Conservation (phyloP, 116 monocot species). For the Papilionanthe hybrid region DNA sequence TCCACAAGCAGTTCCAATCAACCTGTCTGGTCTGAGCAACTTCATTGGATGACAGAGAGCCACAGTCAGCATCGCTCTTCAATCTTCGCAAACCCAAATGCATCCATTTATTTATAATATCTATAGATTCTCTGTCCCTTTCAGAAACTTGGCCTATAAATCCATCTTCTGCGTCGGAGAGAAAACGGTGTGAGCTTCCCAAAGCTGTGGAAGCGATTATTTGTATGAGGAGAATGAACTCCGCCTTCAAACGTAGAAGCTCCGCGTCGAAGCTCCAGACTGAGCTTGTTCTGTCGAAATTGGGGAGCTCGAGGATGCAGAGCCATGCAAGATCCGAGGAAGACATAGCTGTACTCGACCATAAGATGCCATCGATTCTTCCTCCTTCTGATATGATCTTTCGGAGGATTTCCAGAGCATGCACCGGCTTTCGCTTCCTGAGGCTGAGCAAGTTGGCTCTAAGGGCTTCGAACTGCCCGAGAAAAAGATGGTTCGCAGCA, state of each 20-base stretch:
- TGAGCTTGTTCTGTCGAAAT: constrained; percentile 17
- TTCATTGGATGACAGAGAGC: neutral
- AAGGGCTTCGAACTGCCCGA: constrained; percentile 84
- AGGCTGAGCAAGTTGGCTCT: constrained; percentile 73
- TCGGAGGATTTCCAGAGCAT: constrained; percentile 51
- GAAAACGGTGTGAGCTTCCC: neutral
- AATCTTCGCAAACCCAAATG: constrained; percentile 52
- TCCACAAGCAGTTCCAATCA: constrained; percentile 39
- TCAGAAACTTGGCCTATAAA: neutral
- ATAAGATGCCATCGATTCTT: constrained; percentile 58
- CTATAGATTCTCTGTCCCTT: constrained; percentile 1
- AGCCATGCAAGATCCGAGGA: constrained; percentile 82
- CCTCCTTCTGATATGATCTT: constrained; percentile 61
- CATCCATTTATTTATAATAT: constrained; percentile 32
- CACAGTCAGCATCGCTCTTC: constrained; percentile 27
- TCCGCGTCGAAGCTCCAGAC: constrained; percentile 32
- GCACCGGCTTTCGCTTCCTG: constrained; percentile 49
- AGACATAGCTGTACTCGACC: constrained; percentile 52
- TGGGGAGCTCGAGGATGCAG: constrained; percentile 53
- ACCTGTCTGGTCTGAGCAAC: constrained; percentile 26
- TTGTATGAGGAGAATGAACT: constrained; percentile 69
- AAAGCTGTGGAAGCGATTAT: constrained; percentile 23
- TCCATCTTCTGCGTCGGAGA: neutral
- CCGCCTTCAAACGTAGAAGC: constrained; percentile 43
- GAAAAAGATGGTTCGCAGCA: constrained; percentile 87